Percentiles rank a stretch among this genome's conserved stretches.
Conservation (phyloP, 805 yeast genomes). For the Kuraishia hungarica region DNA sequence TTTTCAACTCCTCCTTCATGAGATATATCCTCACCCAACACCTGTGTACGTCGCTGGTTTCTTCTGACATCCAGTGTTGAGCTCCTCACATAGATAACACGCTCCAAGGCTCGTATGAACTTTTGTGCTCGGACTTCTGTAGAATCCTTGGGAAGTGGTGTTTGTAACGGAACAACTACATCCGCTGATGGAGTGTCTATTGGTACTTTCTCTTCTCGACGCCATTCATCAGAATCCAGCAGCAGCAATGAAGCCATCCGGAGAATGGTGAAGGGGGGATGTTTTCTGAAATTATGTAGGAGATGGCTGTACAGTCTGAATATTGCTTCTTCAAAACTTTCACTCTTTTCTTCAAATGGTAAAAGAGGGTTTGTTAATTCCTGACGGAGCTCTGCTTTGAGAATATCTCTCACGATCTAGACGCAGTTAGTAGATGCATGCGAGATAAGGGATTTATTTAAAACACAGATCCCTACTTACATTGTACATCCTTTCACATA, state of each 20-base stretch:
- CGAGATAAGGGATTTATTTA: too few relatives aligned
- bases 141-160: background rate
- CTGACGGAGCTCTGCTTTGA: slow-evolving; percentile 11
- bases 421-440: background rate
- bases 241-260: slow-evolving; percentile 9
- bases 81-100: background rate
- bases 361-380: slow-evolving; percentile 8
- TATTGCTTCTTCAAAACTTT: slow-evolving; percentile 10
- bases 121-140: background rate
- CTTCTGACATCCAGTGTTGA: background rate
- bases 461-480: background rate
- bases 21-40: background rate
- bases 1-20: background rate
- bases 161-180: background rate
- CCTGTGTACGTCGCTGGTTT: background rate
- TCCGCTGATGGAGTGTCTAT: background rate
- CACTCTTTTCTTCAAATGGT: background rate
- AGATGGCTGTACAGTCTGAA: slow-evolving; percentile 7
- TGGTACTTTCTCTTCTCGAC: background rate
- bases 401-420: slow-evolving; percentile 3
- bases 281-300: slow-evolving; percentile 8
- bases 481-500: background rate
- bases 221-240: background rate
- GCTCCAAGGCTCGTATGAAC: background rate
- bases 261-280: slow-evolving; percentile 22